Evolutionary conservation across 1,284 basidiomycete genomes (phyloP), one percentile per base, ranked within the genome.

Genomic region (Ustilago sp.): DNA sequence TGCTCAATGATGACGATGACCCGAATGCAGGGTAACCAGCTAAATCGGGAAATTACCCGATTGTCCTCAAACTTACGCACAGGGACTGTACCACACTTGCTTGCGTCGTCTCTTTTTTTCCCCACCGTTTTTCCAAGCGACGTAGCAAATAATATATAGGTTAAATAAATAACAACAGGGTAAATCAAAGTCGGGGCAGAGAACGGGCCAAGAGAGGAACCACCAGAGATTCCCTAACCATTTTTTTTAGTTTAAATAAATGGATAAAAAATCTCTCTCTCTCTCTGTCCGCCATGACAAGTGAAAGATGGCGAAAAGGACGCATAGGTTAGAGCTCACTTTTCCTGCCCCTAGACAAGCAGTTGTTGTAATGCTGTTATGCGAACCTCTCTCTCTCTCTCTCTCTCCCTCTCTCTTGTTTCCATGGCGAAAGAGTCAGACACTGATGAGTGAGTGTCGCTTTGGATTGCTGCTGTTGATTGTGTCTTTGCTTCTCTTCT

Each of bases 251-350:
- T 28, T 28, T 28, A 3, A 39, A 39, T 9, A 39, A 39, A 39
- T 11, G 15, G 3, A 39, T 39, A 39, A 39, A 2, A 39, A 39
- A 39, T 28, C 45, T 48, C 45, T 50, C 48, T 12, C 28, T 7
- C n/a, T 31, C 31, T 28, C n/a, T 32, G 8, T 6, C 28, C 32
- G 54, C 38, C 17, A 28, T 50, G 28, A 31, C 23, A 50, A 32
- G 23, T 48, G 2, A 48, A 39, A 23, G 28, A 32, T 31, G n/a
- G 47, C 31, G 28, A 50, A 23, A 50, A 12, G 31, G 28, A 56
- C 9, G 31, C 53, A 59, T 71, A 66, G 23, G 23, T 23, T 23
- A 23, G 59, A 59, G 51, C 68, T 71, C 68, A 52, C 43, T 62
- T 62, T 70, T 62, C 56, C 59, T 66, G 63, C 63, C 47, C 17